phyloP scores from a whole-genome alignment of 2,329 filamentous ascomycete genomes.

The Hymenotorrendiella dingleyae region DNA sequence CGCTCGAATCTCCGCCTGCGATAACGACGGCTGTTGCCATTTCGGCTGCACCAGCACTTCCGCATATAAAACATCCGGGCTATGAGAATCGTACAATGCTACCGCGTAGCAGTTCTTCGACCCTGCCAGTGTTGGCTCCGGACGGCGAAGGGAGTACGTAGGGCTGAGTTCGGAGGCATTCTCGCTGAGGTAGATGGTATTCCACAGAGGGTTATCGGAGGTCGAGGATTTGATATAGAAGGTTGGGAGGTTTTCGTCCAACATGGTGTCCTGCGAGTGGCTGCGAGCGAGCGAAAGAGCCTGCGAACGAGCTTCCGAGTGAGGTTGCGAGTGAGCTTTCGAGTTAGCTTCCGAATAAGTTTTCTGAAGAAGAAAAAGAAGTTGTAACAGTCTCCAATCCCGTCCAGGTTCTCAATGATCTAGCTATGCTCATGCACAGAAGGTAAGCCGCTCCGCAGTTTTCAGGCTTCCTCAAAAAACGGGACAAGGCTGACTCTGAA shows the following conservation, averaged over 20 bases:
- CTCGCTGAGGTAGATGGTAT: conserved; percentile 52
- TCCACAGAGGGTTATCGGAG: conserved; percentile 49
- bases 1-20: conserved; percentile 72
- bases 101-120: conserved; percentile 81
- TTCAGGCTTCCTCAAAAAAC: too few relatives aligned
- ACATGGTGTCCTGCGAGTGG: conserved; percentile 48
- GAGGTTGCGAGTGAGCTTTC: too few relatives aligned
- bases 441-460: too few relatives aligned
- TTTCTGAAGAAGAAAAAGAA: too few relatives aligned
- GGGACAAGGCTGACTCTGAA: too few relatives aligned
- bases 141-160: conserved; percentile 73
- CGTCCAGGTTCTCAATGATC: too few relatives aligned
- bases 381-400: too few relatives aligned
- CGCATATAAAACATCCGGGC: conserved; percentile 75
- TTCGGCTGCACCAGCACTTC: conserved; percentile 80
- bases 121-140: conserved; percentile 62
- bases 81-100: conserved; percentile 77
- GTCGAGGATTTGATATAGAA: conserved; percentile 47
- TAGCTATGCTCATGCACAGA: too few relatives aligned
- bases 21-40: conserved; percentile 78
- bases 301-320: too few relatives aligned
- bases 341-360: too few relatives aligned
- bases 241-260: conserved; percentile 89
- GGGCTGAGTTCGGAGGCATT: conserved; percentile 75
- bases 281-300: conserved; percentile 14